Percentiles rank a stretch among this genome's conserved stretches.
Conservation (phyloP, 345 rosid species). For the Salix brachista region DNA sequence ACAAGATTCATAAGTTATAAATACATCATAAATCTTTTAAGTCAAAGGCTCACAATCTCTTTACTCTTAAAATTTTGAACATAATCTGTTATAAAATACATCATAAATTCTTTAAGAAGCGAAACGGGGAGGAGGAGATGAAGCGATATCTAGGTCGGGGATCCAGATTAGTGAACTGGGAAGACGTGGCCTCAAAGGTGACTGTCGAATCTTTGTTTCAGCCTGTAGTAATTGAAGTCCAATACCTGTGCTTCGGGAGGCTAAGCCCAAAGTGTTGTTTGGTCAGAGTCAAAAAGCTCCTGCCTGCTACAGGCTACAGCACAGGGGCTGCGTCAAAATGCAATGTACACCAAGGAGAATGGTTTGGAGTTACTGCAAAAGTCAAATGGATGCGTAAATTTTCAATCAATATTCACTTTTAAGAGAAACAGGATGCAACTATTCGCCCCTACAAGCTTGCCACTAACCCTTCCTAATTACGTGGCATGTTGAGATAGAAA, state of each 20-base stretch:
- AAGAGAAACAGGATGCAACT: background rate
- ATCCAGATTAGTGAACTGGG: background rate
- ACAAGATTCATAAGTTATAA: too few relatives aligned
- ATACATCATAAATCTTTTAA: too few relatives aligned
- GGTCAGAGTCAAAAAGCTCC: background rate
- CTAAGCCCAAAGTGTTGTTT: background rate
- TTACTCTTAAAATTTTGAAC: too few relatives aligned
- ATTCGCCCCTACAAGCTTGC: slow-evolving; percentile 17
- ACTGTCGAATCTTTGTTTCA: background rate
- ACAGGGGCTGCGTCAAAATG: background rate
- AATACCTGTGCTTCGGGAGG: background rate
- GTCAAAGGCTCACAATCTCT: too few relatives aligned
- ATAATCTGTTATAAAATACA: too few relatives aligned
- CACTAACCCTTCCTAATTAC: slow-evolving; percentile 4
- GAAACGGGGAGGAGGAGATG: too few relatives aligned
- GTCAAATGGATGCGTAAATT: background rate
- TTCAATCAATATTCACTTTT: background rate
- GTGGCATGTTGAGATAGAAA: slow-evolving; percentile 6
- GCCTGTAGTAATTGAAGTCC: background rate
- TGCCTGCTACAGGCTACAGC: background rate
- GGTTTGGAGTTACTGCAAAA: background rate
- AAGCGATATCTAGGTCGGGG: background rate
- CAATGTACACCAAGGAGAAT: background rate
- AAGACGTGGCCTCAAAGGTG: background rate
- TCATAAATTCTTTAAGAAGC: too few relatives aligned